phyloP scores from a whole-genome alignment of 371 early-diverging fungal genomes.

The Apophysomyces ossiformis region DNA sequence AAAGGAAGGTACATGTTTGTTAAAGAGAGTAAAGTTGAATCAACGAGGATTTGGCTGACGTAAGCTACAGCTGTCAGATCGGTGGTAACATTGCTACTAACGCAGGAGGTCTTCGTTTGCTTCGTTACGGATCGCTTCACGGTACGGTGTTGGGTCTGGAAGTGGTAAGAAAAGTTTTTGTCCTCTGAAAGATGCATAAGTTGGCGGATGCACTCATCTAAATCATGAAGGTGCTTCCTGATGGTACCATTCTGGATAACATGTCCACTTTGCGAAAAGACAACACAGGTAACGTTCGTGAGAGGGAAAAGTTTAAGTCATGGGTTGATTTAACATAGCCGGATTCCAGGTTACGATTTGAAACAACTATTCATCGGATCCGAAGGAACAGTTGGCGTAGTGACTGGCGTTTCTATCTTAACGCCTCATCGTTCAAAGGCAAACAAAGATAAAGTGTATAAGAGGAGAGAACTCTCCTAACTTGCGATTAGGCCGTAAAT shows the following conservation, averaged over 20 bases:
- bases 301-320: not conserved
- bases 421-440: conserved; percentile 53
- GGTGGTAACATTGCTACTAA: conserved; percentile 99
- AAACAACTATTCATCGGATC: conserved; percentile 95
- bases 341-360: conserved; percentile 75
- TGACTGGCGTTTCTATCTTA: conserved; percentile 86
- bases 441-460: conserved; percentile 1
- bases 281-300: conserved; percentile 58
- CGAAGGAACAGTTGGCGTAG: conserved; percentile 91
- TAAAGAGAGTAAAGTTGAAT: too few species aligned
- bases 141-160: conserved; percentile 93
- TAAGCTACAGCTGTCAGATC: conserved; percentile 74
- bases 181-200: not conserved
- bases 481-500: conserved; percentile 56
- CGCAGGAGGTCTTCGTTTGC: conserved; percentile 93
- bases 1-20: conserved; percentile 61
- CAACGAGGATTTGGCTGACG: not conserved
- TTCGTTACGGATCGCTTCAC: conserved; percentile 94
- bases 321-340: not conserved
- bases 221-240: conserved; percentile 67
- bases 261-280: conserved; percentile 80
- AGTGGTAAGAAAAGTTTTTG: conserved; percentile 49
- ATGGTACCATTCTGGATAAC: conserved; percentile 85
- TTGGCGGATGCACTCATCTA: too few species aligned
- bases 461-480: conserved; percentile 16